Conservation (phyloP, 495 filamentous ascomycete genomes). For the Trichoderma reesei region DNA sequence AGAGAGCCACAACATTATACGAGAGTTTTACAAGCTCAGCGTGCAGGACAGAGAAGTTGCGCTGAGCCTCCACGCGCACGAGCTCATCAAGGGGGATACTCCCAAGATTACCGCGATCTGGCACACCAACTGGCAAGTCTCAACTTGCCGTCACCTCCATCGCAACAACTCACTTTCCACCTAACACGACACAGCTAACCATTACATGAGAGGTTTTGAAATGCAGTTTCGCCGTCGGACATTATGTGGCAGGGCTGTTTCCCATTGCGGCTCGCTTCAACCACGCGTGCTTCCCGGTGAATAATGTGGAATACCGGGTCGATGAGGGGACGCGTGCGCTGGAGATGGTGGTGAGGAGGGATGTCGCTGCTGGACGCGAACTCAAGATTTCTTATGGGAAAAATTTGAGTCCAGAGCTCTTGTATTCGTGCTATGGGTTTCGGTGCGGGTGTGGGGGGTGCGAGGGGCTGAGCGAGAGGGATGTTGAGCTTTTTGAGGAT, state of each 20-base stretch:
- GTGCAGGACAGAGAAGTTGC: slow-evolving; percentile 11
- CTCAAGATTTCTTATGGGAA: slow-evolving; percentile 27
- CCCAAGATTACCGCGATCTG: background rate
- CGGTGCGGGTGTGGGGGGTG: slow-evolving; percentile 26
- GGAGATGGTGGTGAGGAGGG: slow-evolving; percentile 15
- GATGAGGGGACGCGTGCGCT: background rate
- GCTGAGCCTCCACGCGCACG: slow-evolving; percentile 15
- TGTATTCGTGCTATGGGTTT: slow-evolving; percentile 27
- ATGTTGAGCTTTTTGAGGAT: slow-evolving; percentile 1
- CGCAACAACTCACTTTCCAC: background rate
- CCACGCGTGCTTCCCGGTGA: slow-evolving; percentile 21
- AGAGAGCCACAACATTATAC: slow-evolving; percentile 9
- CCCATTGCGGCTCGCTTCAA: slow-evolving; percentile 26
- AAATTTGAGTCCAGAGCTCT: slow-evolving; percentile 6
- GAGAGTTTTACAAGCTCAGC: slow-evolving; percentile 15
- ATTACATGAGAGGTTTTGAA: background rate
- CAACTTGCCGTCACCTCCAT: background rate
- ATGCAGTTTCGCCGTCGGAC: slow-evolving; percentile 19
- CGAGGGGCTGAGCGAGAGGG: slow-evolving; percentile 15
- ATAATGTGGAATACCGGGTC: slow-evolving; percentile 18
- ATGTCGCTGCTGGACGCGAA: slow-evolving; percentile 21
- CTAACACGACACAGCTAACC: background rate
- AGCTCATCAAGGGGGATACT: background rate
- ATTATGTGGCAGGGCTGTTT: slow-evolving; percentile 18
- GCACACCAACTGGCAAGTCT: slow-evolving; percentile 4